Conservation (phyloP, 768 basidiomycete species). For the Xerocomus spinulosus region DNA sequence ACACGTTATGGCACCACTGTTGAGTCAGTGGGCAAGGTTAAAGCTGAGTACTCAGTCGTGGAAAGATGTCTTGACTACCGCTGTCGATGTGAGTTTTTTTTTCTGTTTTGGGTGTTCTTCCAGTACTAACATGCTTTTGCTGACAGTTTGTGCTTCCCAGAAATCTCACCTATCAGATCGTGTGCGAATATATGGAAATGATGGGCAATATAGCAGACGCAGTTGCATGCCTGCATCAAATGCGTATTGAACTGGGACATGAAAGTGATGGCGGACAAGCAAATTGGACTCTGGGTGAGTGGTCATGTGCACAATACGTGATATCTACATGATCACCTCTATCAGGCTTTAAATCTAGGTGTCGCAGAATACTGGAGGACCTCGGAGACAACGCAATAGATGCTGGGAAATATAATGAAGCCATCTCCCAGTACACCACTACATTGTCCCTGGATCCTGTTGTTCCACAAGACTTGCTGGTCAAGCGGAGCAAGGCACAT, state of each 20-base stretch:
- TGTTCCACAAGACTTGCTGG: not conserved
- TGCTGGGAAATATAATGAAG: not conserved
- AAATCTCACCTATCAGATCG: not conserved
- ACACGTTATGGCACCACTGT: not conserved
- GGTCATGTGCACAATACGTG: not conserved
- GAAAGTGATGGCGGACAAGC: no score
- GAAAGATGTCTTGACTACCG: not conserved
- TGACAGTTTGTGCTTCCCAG: not conserved
- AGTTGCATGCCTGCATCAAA: not conserved
- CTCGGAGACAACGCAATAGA: not conserved
- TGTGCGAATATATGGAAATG: not conserved
- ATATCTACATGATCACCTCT: not conserved
- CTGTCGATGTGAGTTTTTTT: not conserved
- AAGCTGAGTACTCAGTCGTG: conserved; percentile 1
- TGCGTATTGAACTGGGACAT: not conserved
- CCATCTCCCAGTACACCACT: conserved; percentile 3
- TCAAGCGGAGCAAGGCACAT: conserved; percentile 8
- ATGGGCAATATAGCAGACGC: not conserved
- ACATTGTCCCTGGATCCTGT: conserved; percentile 1
- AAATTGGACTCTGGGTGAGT: conserved; percentile 1
- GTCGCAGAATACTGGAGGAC: not conserved
- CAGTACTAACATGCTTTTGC: not conserved
- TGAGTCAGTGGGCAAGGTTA: conserved; percentile 6
- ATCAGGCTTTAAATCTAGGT: not conserved
- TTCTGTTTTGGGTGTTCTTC: not conserved